These are phyloP conservation scores for Xylariaceae sp. DNA, from an alignment of 2,329 filamentous ascomycete genomes.

Conservation along the genomic window DNA sequence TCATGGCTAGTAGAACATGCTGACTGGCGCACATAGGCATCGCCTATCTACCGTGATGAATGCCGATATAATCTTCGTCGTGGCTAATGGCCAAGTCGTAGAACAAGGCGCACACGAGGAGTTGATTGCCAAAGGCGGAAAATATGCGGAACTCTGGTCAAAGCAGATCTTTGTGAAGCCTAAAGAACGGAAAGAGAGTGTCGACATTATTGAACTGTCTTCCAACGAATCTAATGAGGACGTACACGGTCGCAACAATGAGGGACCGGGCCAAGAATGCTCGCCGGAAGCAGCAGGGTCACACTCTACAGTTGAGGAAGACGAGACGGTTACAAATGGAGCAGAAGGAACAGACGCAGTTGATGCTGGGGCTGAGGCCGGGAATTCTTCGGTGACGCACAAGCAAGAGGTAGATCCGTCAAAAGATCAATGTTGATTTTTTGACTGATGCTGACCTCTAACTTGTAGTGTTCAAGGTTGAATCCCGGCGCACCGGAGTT, in stretches of 20 bases:
- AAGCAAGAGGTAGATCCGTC: constrained; percentile 48
- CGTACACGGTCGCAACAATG: constrained; percentile 17
- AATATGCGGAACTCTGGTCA: constrained; percentile 61
- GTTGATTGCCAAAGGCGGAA: constrained; percentile 52
- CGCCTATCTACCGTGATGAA: constrained; percentile 67
- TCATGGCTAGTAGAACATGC: not conserved
- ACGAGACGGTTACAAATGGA: constrained; percentile 22
- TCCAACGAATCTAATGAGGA: constrained; percentile 13
- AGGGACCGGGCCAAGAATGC: constrained; percentile 13
- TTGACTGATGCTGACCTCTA: constrained; percentile 42
- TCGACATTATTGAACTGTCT: constrained; percentile 13
- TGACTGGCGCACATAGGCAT: constrained; percentile 43
- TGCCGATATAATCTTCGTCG: constrained; percentile 61
- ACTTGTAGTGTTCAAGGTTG: constrained; percentile 45
- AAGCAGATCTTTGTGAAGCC: constrained; percentile 54
- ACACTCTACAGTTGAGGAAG: constrained; percentile 10
- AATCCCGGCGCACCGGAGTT: constrained; percentile 54
- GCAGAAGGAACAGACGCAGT: constrained; percentile 1
- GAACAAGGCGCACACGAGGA: constrained; percentile 59
- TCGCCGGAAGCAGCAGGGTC: constrained; percentile 11
- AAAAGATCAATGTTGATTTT: constrained; percentile 36
- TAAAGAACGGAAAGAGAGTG: constrained; percentile 37
- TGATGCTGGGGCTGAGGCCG: constrained; percentile 26
- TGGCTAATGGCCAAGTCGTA: constrained; percentile 57
- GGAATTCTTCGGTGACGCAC: constrained; percentile 34